Percentiles rank a stretch among this genome's conserved stretches.
These are phyloP conservation scores for Trichomonas tenax DNA, from an alignment of 208 protist species.

Conservation along the genomic window DNA sequence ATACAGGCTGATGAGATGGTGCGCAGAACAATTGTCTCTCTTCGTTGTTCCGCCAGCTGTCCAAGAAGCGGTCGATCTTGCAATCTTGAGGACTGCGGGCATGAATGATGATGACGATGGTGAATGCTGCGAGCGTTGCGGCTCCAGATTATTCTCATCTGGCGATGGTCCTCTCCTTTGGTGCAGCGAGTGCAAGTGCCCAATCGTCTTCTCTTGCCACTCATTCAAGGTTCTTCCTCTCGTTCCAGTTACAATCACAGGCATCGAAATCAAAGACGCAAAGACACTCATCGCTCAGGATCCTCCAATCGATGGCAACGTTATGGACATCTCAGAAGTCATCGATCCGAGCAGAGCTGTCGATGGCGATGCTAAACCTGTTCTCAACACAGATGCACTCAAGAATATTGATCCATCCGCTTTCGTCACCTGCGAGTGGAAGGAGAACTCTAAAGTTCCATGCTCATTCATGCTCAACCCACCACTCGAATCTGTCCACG, in stretches of 20 bases:
- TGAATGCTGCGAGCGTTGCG: neutral
- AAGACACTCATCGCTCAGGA: neutral
- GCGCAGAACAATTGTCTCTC: neutral
- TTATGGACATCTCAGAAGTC: neutral
- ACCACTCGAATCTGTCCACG: neutral
- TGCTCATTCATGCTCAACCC: neutral
- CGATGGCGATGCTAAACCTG: neutral
- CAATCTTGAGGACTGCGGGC: neutral
- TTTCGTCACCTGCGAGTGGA: neutral
- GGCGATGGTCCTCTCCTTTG: neutral
- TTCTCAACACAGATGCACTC: neutral
- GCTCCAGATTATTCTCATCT: neutral
- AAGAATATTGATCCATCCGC: neutral
- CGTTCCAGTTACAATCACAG: neutral
- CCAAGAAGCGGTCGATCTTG: conserved; percentile 1
- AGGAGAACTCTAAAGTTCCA: neutral
- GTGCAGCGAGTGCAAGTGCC: conserved; percentile 4
- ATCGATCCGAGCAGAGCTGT: neutral
- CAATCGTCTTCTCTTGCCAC: neutral
- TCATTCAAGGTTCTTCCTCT: neutral
- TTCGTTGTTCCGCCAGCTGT: conserved; percentile 7
- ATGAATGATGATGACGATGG: conserved; percentile 8
- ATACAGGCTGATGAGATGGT: neutral
- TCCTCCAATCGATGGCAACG: neutral
- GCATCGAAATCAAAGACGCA: neutral